A percentile compares a stretch with the other conserved stretches of the same genome.
Conservation (phyloP, 2,329 filamentous ascomycete species). For the Penicillium sp. region DNA sequence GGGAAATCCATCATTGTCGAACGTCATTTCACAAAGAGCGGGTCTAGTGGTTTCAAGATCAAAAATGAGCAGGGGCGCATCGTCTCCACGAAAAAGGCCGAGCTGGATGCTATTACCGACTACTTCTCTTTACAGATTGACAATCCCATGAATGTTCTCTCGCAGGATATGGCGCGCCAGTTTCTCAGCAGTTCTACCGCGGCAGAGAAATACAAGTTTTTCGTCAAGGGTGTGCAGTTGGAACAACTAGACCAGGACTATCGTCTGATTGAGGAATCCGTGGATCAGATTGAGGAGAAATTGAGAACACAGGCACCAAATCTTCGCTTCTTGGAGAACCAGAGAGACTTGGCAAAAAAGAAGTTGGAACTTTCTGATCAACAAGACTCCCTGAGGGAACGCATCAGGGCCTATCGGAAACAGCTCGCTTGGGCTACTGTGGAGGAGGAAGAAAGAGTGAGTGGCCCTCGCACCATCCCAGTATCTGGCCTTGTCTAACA, state of each 20-base stretch:
- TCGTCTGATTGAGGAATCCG: conserved; percentile 74
- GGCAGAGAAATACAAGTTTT: conserved; percentile 91
- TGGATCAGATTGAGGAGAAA: conserved; percentile 72
- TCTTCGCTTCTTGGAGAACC: conserved; percentile 62
- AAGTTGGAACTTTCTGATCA: conserved; percentile 68
- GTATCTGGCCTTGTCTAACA: conserved; percentile 15
- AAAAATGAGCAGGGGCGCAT: conserved; percentile 71
- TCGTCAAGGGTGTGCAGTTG: conserved; percentile 90
- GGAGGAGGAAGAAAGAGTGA: conserved; percentile 68
- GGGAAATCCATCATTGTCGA: conserved; percentile 89
- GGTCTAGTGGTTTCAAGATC: conserved; percentile 81
- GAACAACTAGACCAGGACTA: conserved; percentile 93
- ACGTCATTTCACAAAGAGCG: conserved; percentile 76
- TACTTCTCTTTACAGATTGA: conserved; percentile 93
- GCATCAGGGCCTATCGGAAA: conserved; percentile 61
- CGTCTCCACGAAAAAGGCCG: conserved; percentile 80
- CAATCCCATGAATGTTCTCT: conserved; percentile 93
- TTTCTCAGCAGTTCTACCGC: conserved; percentile 86
- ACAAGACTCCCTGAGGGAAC: conserved; percentile 66
- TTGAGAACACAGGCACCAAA: conserved; percentile 65
- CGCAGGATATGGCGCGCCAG: conserved; percentile 90
- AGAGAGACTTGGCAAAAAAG: conserved; percentile 63
- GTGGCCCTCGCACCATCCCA: conserved; percentile 6
- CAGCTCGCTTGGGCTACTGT: conserved; percentile 90
- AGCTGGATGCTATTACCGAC: conserved; percentile 91